phyloP scores from a whole-genome alignment of 2,329 filamentous ascomycete genomes.

The Clarireedia sp. region DNA sequence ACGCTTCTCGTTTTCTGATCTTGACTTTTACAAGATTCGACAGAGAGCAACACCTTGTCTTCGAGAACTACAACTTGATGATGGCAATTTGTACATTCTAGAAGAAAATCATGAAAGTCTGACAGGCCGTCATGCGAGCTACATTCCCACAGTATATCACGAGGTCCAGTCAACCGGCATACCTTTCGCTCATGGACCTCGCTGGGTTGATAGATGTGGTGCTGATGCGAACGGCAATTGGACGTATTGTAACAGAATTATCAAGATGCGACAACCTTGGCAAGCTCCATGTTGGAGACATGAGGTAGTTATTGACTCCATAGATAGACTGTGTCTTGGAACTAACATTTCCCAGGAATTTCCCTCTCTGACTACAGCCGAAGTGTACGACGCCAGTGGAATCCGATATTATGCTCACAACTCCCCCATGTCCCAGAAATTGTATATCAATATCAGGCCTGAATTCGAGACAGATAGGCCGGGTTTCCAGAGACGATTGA shows the following conservation, averaged over 20 bases:
- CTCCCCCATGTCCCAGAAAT: conserved; percentile 40
- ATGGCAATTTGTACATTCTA: conserved; percentile 43
- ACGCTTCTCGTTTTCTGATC: conserved; percentile 41
- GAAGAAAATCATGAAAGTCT: conserved; percentile 48
- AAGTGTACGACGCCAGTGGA: conserved; percentile 40
- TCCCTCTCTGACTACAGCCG: conserved; percentile 41
- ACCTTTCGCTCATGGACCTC: conserved; percentile 45
- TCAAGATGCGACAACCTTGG: conserved; percentile 24
- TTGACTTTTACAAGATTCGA: conserved; percentile 45
- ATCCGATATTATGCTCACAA: conserved; percentile 38
- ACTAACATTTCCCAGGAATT: conserved; percentile 33
- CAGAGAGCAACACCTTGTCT: conserved; percentile 45
- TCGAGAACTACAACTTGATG: conserved; percentile 40
- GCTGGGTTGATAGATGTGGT: conserved; percentile 41
- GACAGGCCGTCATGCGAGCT: conserved; percentile 37
- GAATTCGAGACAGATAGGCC: conserved; percentile 27
- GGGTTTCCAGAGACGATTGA: conserved; percentile 34
- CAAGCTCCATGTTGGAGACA: conserved; percentile 46
- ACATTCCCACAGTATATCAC: conserved; percentile 36
- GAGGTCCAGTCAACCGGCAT: conserved; percentile 44
- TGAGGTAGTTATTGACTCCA: conserved; percentile 20
- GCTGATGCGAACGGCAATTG: conserved; percentile 21
- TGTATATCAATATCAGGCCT: conserved; percentile 38
- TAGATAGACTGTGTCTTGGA: background rate
- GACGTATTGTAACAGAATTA: conserved; percentile 18